Conservation (phyloP, 768 basidiomycete species). For the Pleurotus platypus region DNA sequence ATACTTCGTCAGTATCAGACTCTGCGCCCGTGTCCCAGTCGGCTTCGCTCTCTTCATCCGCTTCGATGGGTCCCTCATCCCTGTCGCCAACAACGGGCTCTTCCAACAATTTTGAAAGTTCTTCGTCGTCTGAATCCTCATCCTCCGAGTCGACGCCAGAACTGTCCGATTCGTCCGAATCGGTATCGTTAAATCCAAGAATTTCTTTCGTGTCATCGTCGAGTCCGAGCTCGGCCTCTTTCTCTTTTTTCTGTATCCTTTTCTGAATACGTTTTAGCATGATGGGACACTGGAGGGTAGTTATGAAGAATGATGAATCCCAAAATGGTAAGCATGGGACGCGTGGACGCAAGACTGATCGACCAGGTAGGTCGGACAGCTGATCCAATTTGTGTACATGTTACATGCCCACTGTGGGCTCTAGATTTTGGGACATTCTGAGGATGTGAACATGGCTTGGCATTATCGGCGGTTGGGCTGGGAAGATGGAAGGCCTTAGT, state of each 20-base stretch:
- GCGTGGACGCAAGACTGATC: no score
- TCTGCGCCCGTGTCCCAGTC: slow-evolving; percentile 11
- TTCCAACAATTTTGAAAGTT: slow-evolving; percentile 6
- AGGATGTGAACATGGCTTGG: no score
- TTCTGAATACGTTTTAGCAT: slow-evolving; percentile 85
- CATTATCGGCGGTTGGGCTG: no score
- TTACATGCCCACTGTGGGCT: no score
- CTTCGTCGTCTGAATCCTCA: slow-evolving; percentile 15
- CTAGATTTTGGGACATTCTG: no score
- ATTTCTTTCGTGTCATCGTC: slow-evolving; percentile 62
- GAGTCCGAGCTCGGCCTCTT: slow-evolving; percentile 63
- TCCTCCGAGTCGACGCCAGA: slow-evolving; percentile 21
- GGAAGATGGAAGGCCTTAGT: no score
- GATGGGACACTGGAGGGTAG: not conserved
- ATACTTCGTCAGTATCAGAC: slow-evolving; percentile 23
- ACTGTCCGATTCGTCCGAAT: slow-evolving; percentile 35
- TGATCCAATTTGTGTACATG: no score
- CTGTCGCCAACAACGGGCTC: slow-evolving; percentile 7
- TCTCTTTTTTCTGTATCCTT: slow-evolving; percentile 52
- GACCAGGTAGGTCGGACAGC: no score
- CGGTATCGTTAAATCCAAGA: slow-evolving; percentile 66
- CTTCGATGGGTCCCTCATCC: slow-evolving; percentile 12
- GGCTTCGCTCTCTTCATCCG: slow-evolving; percentile 17
- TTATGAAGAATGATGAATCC: no score
- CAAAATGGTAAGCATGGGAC: no score